Evolutionary conservation across 305 asterid species (phyloP).

Genomic region (Solanum hybrid): DNA sequence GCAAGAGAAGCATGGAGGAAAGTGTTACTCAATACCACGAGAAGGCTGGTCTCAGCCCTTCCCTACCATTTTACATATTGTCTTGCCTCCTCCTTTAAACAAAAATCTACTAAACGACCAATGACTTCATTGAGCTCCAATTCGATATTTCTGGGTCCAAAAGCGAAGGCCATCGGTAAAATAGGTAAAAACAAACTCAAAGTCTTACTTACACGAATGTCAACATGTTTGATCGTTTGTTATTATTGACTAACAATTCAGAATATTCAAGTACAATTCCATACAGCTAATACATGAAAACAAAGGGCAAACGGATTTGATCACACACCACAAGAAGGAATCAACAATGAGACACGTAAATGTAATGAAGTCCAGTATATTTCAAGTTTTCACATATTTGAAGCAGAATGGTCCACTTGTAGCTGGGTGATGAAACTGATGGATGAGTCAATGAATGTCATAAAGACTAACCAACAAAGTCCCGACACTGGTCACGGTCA

Average conservation of each 20-base stretch:
- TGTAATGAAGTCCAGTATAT: background rate
- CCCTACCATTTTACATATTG: background rate
- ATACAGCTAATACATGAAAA: background rate
- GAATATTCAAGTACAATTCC: background rate
- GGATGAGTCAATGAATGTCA: background rate
- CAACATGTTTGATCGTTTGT: background rate
- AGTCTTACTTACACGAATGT: background rate
- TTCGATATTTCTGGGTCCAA: background rate
- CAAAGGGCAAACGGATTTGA: background rate
- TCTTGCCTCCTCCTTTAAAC: background rate
- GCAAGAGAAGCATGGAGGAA: background rate
- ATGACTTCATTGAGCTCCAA: background rate
- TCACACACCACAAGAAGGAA: constrained; percentile 1
- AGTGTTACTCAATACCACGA: background rate
- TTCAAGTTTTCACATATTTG: constrained; percentile 6
- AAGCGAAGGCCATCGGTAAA: background rate
- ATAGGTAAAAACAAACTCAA: background rate
- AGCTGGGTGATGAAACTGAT: background rate
- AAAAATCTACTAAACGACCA: background rate
- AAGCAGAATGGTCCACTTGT: constrained; percentile 4
- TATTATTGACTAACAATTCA: background rate
- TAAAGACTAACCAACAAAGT: constrained; percentile 70
- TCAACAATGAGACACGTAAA: background rate
- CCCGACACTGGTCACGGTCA: constrained; percentile 83
- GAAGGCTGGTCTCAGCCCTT: background rate